Percentiles rank a stretch among this genome's conserved stretches.
Conservation (phyloP, 2,329 filamentous ascomycete genomes). For the Fusarium humuli region DNA sequence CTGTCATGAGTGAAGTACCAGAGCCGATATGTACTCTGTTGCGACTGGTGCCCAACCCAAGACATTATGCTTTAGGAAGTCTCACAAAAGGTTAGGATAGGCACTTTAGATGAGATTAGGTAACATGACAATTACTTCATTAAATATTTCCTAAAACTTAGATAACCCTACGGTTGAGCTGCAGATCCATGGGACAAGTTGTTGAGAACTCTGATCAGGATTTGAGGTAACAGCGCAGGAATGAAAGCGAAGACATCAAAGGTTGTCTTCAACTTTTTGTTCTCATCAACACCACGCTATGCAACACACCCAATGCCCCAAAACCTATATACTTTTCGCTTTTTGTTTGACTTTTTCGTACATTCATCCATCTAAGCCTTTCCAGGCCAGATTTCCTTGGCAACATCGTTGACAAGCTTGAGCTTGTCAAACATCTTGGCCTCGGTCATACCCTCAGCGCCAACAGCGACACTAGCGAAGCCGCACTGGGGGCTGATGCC, state of each 20-base stretch:
- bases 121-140: not conserved
- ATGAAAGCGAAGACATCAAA: not conserved
- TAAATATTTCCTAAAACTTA: not conserved
- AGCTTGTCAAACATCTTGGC: conserved; percentile 79
- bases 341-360: not conserved
- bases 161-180: not conserved
- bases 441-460: conserved; percentile 71
- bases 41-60: not conserved
- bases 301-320: conserved; percentile 6
- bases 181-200: not conserved
- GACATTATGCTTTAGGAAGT: not conserved
- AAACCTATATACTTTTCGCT: conserved; percentile 4
- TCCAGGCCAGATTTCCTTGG: conserved; percentile 71
- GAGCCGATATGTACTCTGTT: not conserved
- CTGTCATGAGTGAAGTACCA: not conserved
- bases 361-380: conserved; percentile 9
- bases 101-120: not conserved
- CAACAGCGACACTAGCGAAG: conserved; percentile 76
- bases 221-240: not conserved
- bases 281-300: conserved; percentile 33
- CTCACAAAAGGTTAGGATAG: not conserved
- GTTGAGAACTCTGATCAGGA: not conserved
- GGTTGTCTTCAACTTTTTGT: not conserved
- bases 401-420: conserved; percentile 73
- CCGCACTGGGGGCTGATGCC: conserved; percentile 78